Evolutionary conservation across 2,329 filamentous ascomycete genomes (phyloP), one percentile per base, ranked within the genome.

Genomic region (Byssochlamys sp.): DNA sequence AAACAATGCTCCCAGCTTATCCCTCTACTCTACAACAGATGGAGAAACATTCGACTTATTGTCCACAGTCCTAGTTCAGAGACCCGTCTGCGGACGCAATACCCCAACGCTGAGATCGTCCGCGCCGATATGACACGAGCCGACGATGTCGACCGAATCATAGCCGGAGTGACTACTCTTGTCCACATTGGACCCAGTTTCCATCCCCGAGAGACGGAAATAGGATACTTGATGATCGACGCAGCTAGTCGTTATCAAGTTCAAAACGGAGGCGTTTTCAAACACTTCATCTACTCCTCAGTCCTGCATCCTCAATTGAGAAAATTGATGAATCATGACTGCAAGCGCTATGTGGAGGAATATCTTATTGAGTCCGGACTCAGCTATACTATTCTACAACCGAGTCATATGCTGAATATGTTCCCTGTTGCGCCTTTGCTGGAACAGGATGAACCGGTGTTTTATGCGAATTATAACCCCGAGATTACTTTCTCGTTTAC

Each of bases 171-270:
- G 2, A 67, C 64, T 6, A 61, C 65, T 5, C 63, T 69, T 53
- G 69, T 66, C 58, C 67, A 74, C 57, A 62, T 76, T 29, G 68
- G 67, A 0, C 72, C 73, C 6, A 64, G 67, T 2, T 70, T 74
- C 57, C 69, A 74, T 49, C 64, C 67, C 0, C 65, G 67, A 14
- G 71, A 75, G 59, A 64, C 63, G 0, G 60, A 69, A 51, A 65
- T 71, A 7, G 71, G 73, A 6, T 63, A 62, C 52, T 69, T 69
- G 63, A 68, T 76, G 61, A 65, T 76, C 58, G 71, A 76, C 45
- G 69, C 71, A 11, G 70, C 69, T 0, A 53, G 66, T 1, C 33
- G 59, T 9, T 60, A 69, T 14, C 24, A n/a, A 54, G 57, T 60
- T 9, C 56, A 60, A 35, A 53, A 59, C 3, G 57, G 62, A 14